These are phyloP conservation scores for Akanthomyces dipterigenus DNA, from an alignment of 2,329 filamentous ascomycete genomes.

Conservation along the genomic window DNA sequence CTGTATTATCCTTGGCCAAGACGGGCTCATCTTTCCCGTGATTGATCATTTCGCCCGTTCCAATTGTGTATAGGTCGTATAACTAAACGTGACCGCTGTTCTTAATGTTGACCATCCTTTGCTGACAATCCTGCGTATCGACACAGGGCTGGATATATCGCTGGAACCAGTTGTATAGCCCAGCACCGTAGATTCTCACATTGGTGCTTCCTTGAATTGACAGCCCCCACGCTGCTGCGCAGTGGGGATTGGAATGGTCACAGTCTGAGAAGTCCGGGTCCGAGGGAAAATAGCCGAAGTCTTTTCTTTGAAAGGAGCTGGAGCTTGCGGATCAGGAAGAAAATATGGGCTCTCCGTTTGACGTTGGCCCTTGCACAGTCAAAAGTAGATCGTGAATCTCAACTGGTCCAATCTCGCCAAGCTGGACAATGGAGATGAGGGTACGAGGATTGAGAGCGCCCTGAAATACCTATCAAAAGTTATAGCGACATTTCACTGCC, in stretches of 20 bases:
- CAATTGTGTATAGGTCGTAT: slow-evolving; percentile 14
- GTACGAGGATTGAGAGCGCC: too few relatives aligned
- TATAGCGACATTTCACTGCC: too few relatives aligned
- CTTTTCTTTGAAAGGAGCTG: background rate
- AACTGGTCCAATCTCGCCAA: too few relatives aligned
- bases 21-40: background rate
- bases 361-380: too few relatives aligned
- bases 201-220: slow-evolving; percentile 11
- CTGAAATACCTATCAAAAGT: too few relatives aligned
- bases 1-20: slow-evolving; percentile 12
- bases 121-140: slow-evolving; percentile 17
- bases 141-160: slow-evolving; percentile 18
- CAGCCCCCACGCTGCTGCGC: slow-evolving; percentile 16
- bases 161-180: slow-evolving; percentile 20
- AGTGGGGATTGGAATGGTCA: slow-evolving; percentile 2
- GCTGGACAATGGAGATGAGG: too few relatives aligned
- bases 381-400: too few relatives aligned
- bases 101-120: background rate
- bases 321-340: background rate
- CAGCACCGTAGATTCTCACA: slow-evolving; percentile 18
- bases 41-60: slow-evolving; percentile 13
- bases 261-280: slow-evolving; percentile 12
- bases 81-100: slow-evolving; percentile 12
- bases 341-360: slow-evolving; percentile 9
- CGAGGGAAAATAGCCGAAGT: background rate